Conservation (phyloP, 805 yeast genomes). For the Monosporozyma servazzii region DNA sequence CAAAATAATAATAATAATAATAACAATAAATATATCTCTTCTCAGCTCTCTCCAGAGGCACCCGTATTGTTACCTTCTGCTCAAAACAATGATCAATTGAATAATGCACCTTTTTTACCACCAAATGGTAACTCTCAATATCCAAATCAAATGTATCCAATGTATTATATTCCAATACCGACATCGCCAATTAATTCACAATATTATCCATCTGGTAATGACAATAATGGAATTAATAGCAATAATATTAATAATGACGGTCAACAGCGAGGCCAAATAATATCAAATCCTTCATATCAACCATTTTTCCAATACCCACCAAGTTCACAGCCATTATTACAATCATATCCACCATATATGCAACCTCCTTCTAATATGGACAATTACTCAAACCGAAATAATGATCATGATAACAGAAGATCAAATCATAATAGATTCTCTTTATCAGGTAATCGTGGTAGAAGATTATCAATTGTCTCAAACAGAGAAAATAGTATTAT, state of each 20-base stretch:
- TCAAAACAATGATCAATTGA: background rate
- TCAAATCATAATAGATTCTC: slow-evolving; percentile 14
- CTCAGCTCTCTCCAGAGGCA: background rate
- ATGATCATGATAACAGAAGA: background rate
- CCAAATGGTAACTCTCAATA: background rate
- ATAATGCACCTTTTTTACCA: background rate
- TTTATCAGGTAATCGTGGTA: slow-evolving; percentile 22
- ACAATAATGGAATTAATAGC: background rate
- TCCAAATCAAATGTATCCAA: slow-evolving; percentile 3
- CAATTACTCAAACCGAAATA: background rate
- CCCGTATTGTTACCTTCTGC: background rate
- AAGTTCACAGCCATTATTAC: slow-evolving; percentile 18
- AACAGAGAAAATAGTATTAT: slow-evolving; percentile 19
- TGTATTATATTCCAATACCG: slow-evolving; percentile 15
- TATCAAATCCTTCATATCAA: slow-evolving; percentile 16
- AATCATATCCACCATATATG: background rate
- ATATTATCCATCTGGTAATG: slow-evolving; percentile 5
- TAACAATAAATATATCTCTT: background rate
- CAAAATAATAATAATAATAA: background rate
- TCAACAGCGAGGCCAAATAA: background rate
- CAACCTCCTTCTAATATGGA: slow-evolving; percentile 14
- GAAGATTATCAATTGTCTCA: slow-evolving; percentile 24
- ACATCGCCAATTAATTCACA: slow-evolving; percentile 7
- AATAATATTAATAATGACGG: background rate
- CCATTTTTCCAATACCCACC: slow-evolving; percentile 20